phyloP scores from a whole-genome alignment of 169 alveolate species.

The Eimeria maxima region DNA sequence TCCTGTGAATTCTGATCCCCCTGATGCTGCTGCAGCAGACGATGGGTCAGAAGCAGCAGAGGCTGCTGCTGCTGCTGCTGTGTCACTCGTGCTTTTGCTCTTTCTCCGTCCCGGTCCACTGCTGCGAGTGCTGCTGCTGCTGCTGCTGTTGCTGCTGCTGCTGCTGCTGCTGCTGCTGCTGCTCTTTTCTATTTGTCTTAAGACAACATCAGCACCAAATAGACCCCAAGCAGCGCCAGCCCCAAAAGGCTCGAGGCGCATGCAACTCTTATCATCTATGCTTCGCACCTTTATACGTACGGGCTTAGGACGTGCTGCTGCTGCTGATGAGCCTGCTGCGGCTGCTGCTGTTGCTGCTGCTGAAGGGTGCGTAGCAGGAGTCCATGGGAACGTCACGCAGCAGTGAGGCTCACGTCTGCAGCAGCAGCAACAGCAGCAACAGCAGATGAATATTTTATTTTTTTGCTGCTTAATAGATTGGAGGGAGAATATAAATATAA shows the following conservation, averaged over 20 bases:
- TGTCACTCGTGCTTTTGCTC: background rate
- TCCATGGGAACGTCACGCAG: slow-evolving; percentile 84
- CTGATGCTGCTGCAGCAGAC: background rate
- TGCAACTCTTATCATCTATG: slow-evolving; percentile 91
- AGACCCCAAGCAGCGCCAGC: slow-evolving; percentile 94
- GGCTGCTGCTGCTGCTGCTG: background rate
- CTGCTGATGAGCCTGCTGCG: background rate
- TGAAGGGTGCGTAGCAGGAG: background rate
- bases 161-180: slow-evolving; percentile 52
- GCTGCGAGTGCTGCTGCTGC: no score
- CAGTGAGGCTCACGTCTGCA: slow-evolving; percentile 69
- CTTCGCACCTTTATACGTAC: slow-evolving; percentile 85
- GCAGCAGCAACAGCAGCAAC: slow-evolving; percentile 25
- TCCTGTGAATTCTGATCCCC: no score
- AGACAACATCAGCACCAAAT: slow-evolving; percentile 92
- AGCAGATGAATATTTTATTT: no score
- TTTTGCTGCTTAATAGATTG: no score
- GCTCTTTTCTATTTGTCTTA: slow-evolving; percentile 50
- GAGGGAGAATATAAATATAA: no score
- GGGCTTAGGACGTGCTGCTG: background rate
- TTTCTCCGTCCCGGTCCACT: background rate
- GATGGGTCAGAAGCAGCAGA: no score
- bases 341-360: slow-evolving; percentile 33
- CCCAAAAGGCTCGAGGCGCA: slow-evolving; percentile 92
- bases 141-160: slow-evolving; percentile 15